Percentiles rank a stretch among this genome's conserved stretches.
Evolutionary conservation across 2,329 filamentous ascomycete species (phyloP).

Genomic region (Calonectria honghensis): DNA sequence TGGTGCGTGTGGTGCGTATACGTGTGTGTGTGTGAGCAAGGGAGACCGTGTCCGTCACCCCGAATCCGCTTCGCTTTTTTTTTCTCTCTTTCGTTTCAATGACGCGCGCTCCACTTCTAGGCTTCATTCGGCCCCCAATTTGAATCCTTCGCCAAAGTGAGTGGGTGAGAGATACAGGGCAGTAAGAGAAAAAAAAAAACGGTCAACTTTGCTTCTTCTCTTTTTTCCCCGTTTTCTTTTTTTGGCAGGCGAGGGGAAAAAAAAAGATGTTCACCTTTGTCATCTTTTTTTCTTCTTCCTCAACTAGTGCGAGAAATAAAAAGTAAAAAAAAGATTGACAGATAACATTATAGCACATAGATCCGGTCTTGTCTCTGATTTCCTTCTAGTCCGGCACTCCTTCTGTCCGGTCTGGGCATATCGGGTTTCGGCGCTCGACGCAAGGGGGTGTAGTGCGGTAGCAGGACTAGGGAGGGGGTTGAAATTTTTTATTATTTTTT

Average conservation of each 20-base stretch:
- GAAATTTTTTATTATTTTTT: neutral
- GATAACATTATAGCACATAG: neutral
- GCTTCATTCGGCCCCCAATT: neutral
- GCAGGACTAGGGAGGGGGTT: neutral
- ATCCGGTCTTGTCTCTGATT: neutral
- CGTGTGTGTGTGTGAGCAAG: neutral
- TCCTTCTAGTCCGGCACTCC: neutral
- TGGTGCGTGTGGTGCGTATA: too few species aligned
- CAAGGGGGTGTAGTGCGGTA: neutral
- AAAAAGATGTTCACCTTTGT: neutral
- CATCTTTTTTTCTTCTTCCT: too few species aligned
- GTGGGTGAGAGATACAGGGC: neutral
- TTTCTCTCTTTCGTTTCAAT: neutral
- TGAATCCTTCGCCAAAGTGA: neutral
- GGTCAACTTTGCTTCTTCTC: neutral
- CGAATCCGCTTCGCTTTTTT: neutral
- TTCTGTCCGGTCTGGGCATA: neutral
- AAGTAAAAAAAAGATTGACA: neutral
- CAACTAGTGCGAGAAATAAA: neutral
- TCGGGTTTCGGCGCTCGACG: neutral
- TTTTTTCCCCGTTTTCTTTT: neutral
- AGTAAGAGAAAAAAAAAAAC: neutral
- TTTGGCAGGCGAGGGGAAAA: neutral
- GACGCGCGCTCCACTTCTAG: neutral
- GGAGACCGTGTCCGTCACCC: slow-evolving; percentile 2